A percentile compares a stretch with the other conserved stretches of the same genome.
Evolutionary conservation across 2,329 filamentous ascomycete genomes (phyloP).

Genomic region (Clonostachys rosea): DNA sequence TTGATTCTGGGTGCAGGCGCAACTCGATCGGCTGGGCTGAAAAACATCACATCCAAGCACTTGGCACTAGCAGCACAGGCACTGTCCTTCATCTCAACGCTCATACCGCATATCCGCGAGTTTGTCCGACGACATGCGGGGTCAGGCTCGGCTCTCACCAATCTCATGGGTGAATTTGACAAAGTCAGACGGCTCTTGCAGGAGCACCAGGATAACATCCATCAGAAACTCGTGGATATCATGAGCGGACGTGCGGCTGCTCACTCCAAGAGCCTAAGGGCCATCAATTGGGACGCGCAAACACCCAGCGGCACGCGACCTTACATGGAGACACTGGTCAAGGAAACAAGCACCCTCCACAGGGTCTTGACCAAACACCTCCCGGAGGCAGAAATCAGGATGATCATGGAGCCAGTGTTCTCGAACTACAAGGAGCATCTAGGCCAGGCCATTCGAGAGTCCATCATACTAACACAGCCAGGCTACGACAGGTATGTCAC

Average conservation of each 20-base stretch:
- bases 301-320: constrained; percentile 43
- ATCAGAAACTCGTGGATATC: constrained; percentile 90
- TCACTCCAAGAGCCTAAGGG: constrained; percentile 71
- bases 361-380: constrained; percentile 80
- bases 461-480: constrained; percentile 57
- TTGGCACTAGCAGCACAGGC: constrained; percentile 88
- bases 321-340: constrained; percentile 84
- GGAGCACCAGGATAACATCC: constrained; percentile 86
- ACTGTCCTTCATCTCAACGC: constrained; percentile 77
- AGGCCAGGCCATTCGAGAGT: constrained; percentile 63
- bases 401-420: constrained; percentile 87
- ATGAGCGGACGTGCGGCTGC: constrained; percentile 74
- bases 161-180: constrained; percentile 79
- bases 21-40: constrained; percentile 80
- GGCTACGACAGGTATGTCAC: constrained; percentile 66
- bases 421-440: constrained; percentile 77
- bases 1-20: constrained; percentile 93
- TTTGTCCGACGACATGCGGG: constrained; percentile 76
- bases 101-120: constrained; percentile 88
- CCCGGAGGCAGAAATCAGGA: constrained; percentile 67
- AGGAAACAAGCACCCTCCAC: constrained; percentile 81
- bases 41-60: constrained; percentile 95
- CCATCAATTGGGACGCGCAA: constrained; percentile 66
- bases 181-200: constrained; percentile 78
- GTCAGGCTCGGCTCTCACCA: constrained; percentile 44